These are phyloP conservation scores for Corylus americana DNA, from an alignment of 306 rosid species.

Conservation along the genomic window DNA sequence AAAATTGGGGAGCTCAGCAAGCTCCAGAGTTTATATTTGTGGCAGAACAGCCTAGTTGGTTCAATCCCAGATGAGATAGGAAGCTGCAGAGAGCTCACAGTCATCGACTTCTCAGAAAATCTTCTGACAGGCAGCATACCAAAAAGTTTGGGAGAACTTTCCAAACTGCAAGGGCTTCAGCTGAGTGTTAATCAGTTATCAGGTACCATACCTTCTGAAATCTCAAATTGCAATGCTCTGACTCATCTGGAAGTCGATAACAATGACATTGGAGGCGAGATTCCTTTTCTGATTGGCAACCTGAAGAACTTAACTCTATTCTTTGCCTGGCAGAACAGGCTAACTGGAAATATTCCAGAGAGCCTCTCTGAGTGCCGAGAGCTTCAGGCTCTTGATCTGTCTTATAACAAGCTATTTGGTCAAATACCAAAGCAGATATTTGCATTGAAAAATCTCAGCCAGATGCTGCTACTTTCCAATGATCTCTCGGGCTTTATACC, in stretches of 20 bases:
- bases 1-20: constrained; percentile 59
- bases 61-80: constrained; percentile 68
- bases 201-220: constrained; percentile 69
- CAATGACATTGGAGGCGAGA: constrained; percentile 70
- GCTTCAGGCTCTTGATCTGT: constrained; percentile 77
- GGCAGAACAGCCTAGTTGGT: constrained; percentile 76
- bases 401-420: constrained; percentile 65
- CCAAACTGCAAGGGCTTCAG: constrained; percentile 71
- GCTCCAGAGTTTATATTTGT: constrained; percentile 59
- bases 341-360: constrained; percentile 73
- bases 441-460: constrained; percentile 58
- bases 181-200: constrained; percentile 74
- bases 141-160: constrained; percentile 52
- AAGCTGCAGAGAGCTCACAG: constrained; percentile 56
- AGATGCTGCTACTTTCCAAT: constrained; percentile 71
- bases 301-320: constrained; percentile 69
- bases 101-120: constrained; percentile 74
- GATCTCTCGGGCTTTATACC: constrained; percentile 76
- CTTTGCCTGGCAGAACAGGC: constrained; percentile 73
- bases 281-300: constrained; percentile 61
- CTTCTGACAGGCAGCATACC: constrained; percentile 77
- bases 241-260: constrained; percentile 73
- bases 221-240: constrained; percentile 62
- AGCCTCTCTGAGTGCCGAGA: constrained; percentile 62
- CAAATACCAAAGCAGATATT: constrained; percentile 62